A percentile compares a stretch with the other conserved stretches of the same genome.
These are phyloP conservation scores for Cinnamomum micranthum DNA, from an alignment of 164 flowering plant species.

Conservation along the genomic window DNA sequence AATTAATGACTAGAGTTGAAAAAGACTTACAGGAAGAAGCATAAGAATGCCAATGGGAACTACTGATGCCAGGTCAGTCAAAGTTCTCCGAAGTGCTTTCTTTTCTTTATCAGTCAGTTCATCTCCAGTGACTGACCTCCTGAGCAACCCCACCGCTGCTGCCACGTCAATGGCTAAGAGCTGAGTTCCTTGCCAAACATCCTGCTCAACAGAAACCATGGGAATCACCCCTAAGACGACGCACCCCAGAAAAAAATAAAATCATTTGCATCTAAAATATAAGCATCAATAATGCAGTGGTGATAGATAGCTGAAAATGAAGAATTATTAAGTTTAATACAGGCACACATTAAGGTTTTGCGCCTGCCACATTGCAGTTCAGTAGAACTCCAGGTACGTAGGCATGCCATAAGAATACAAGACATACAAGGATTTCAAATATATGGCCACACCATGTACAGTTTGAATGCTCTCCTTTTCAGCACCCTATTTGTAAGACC, in stretches of 20 bases:
- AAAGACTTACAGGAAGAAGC: slow-evolving; percentile 90
- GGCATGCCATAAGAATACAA: too few species aligned
- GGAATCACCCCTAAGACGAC: neutral
- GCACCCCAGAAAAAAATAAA: neutral
- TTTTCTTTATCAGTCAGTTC: slow-evolving; percentile 88
- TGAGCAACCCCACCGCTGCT: slow-evolving; percentile 72
- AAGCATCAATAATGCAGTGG: neutral
- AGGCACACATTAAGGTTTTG: neutral
- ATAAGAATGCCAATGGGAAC: slow-evolving; percentile 93
- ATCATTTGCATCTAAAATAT: neutral
- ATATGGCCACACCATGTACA: too few species aligned
- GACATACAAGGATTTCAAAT: too few species aligned
- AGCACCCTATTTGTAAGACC: too few species aligned
- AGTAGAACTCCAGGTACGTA: too few species aligned
- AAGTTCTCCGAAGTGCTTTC: slow-evolving; percentile 71
- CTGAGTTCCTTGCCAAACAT: slow-evolving; percentile 96
- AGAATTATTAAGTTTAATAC: neutral
- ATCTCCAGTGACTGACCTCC: slow-evolving; percentile 73
- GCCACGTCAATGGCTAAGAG: slow-evolving; percentile 89
- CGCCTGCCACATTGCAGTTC: neutral
- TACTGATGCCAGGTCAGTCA: slow-evolving; percentile 91
- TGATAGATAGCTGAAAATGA: neutral
- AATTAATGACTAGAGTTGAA: neutral
- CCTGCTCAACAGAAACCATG: slow-evolving; percentile 43
- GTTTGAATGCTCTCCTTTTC: too few species aligned